phyloP scores from a whole-genome alignment of 2,329 filamentous ascomycete genomes.

The Ceratocystis alfenasii region DNA sequence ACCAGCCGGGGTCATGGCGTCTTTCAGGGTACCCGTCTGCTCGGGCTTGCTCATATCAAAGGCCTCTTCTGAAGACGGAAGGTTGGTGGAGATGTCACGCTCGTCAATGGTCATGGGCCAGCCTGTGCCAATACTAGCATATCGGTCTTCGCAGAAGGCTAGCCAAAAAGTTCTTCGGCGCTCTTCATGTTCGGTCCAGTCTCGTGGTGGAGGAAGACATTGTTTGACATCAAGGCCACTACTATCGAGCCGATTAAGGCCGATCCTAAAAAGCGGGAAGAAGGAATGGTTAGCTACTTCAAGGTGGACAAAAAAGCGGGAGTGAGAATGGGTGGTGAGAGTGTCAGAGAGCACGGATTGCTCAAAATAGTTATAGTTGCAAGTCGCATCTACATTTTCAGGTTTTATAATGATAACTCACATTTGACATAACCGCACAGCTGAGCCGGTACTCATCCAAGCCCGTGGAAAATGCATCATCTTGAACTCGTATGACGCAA shows the following conservation, averaged over 20 bases:
- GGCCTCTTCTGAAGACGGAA: constrained; percentile 74
- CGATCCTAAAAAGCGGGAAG: constrained; percentile 52
- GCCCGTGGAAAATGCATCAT: constrained; percentile 95
- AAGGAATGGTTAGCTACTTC: constrained; percentile 29
- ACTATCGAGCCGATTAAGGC: constrained; percentile 76
- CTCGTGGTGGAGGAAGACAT: constrained; percentile 69
- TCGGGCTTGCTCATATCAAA: constrained; percentile 71
- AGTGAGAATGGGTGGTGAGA: too few relatives aligned
- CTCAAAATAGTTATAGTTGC: too few relatives aligned
- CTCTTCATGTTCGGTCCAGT: constrained; percentile 92
- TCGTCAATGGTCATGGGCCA: constrained; percentile 96
- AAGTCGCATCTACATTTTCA: not conserved
- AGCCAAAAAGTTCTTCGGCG: constrained; percentile 89
- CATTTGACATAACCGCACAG: constrained; percentile 76
- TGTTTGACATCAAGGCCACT: constrained; percentile 81
- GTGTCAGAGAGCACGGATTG: too few relatives aligned
- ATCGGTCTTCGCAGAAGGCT: constrained; percentile 80
- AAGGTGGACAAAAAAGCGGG: too few relatives aligned
- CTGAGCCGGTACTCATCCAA: constrained; percentile 81
- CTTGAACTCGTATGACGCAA: constrained; percentile 84
- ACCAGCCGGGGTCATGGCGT: constrained; percentile 60
- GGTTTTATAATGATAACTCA: constrained; percentile 30
- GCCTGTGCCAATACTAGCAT: constrained; percentile 88
- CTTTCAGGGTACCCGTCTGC: constrained; percentile 55
- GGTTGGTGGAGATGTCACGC: constrained; percentile 72